Conservation (phyloP, 106 monocot species). For the Amphibolis antarctica region DNA sequence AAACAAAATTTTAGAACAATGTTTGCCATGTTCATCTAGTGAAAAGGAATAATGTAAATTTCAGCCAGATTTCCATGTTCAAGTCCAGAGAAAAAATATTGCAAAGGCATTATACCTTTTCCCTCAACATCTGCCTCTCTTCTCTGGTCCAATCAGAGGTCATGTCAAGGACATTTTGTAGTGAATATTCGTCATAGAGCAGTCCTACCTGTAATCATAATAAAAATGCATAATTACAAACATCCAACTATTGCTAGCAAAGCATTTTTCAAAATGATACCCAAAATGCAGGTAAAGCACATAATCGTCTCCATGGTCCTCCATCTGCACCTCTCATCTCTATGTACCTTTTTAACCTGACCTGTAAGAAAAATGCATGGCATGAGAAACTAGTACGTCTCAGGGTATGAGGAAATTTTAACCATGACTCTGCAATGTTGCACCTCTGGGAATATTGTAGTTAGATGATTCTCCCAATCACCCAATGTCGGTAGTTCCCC, state of each 20-base stretch:
- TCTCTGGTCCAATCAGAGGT: conserved; percentile 89
- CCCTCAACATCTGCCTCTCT: conserved; percentile 85
- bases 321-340: conserved; percentile 99
- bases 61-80: background rate
- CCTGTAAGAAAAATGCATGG: conserved; percentile 34
- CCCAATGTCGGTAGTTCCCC: conserved; percentile 81
- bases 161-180: conserved; percentile 80
- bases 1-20: too few relatives aligned
- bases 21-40: too few relatives aligned
- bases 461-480: conserved; percentile 99
- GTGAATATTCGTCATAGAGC: conserved; percentile 82
- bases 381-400: background rate
- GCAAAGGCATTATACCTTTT: conserved; percentile 37
- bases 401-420: background rate
- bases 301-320: conserved; percentile 96
- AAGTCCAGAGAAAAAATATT: background rate
- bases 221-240: background rate
- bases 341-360: conserved; percentile 87
- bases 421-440: background rate
- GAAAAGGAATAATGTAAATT: background rate
- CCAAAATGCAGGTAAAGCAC: conserved; percentile 98
- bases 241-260: background rate
- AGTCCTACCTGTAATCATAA: conserved; percentile 53
- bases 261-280: conserved; percentile 20
- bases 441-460: conserved; percentile 97